Evolutionary conservation across 768 basidiomycete species (phyloP), one percentile per base, ranked within the genome.

Genomic region (Postia placenta): DNA sequence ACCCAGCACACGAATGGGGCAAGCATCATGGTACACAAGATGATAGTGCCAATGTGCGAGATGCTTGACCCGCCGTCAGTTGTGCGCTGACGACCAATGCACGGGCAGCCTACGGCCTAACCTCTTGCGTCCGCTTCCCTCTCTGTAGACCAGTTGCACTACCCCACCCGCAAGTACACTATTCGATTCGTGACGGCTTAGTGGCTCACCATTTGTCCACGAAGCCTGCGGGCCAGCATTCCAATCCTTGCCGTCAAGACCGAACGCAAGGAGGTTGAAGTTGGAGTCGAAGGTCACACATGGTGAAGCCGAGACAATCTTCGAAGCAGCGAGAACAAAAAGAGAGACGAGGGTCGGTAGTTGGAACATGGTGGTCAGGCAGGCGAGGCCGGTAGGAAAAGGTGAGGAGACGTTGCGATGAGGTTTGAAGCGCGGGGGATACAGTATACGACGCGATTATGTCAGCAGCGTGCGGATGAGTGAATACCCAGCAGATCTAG

Each of bases 261-360:
- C 89, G 63, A 97, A 90, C 19, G 85, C 88, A 45, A 90, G 80
- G 45, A 97, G 76, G 65, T 94, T 91, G 81, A 85, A 92, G 57
- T 67, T 70, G 37, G 73, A 60, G 61, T 95, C 92, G 61, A 94
- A 93, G 19, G 84, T 77, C 33, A 92, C 72, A 62, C 92, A 95
- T 3, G 82, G 73, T 15, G 68, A 66, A 2, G 73, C 68, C 27
- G 58, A 63, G 50, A 72, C 69, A 33, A 62, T 49, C 6, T 60
- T 49, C 11, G 67, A 61, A 43, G 64, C 57, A 46, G 66, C 67
- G 48, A 74, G 59, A 39, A 71, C 61, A 26, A 75, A 76, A 79
- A 80, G 78, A 79, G 74, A 68, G 76, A 64, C 75, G 69, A 73
- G 53, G 61, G 74, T 75, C 56, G 61, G 68, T 36, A 52, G 46